Evolutionary conservation across 768 basidiomycete species (phyloP).

Genomic region (Russula lepida): DNA sequence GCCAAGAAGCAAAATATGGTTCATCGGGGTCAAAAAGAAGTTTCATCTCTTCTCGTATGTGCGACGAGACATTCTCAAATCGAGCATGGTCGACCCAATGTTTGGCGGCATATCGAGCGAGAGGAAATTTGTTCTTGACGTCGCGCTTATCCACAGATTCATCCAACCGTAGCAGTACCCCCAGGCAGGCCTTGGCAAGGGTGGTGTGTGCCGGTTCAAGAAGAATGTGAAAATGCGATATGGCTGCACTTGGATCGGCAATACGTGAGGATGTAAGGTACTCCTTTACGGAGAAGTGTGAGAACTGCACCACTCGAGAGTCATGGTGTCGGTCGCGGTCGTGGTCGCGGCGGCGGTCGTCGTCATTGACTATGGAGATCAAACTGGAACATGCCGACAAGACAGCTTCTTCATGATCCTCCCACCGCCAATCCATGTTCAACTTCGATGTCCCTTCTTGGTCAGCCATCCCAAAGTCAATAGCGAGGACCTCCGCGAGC

Average conservation of each 20-base stretch:
- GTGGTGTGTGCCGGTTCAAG: not conserved
- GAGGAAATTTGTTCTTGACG: not conserved
- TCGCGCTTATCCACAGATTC: not conserved
- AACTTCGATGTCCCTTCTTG: not conserved
- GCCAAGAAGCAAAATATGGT: not conserved
- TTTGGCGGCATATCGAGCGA: not conserved
- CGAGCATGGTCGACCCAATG: not conserved
- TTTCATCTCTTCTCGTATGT: not conserved
- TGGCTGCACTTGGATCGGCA: not conserved
- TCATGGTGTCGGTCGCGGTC: no score
- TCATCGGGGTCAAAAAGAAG: not conserved
- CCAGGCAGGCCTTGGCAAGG: not conserved
- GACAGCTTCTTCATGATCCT: not conserved
- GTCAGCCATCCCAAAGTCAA: not conserved
- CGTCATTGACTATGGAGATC: not conserved
- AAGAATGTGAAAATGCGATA: not conserved
- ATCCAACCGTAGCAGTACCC: not conserved
- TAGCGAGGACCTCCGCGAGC: conserved; percentile 1
- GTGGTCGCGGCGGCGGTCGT: no score
- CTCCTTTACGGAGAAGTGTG: conserved; percentile 2
- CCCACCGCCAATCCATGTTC: not conserved
- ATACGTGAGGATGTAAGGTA: not conserved
- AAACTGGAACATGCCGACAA: not conserved
- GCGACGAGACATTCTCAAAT: not conserved
- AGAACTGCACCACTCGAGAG: not conserved